Base-by-base conservation (phyloP, 2,329 filamentous ascomycete species). In the Madurella fahalii region DNA sequence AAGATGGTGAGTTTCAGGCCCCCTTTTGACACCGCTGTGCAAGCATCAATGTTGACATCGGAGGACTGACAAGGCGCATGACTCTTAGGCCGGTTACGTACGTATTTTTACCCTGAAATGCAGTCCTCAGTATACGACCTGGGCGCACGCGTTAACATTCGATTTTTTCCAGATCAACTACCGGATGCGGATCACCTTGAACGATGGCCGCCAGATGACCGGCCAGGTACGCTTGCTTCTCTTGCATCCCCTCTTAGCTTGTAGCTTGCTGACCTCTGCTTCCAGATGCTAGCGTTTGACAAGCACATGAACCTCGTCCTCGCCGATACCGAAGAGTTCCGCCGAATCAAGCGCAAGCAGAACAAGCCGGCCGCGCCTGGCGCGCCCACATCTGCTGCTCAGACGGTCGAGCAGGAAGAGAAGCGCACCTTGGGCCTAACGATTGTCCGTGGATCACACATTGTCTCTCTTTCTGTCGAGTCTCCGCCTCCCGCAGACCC, bases 271-370 rank as follows among this genome's bases (percentile, higher is more conserved):
- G n/a, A 58, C 43, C 9, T 25, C 13, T 2, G 17, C 8, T 1
- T 92, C 59, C 91, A 97, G 74, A 96, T 99, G 90, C 83, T 99
- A 64, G 94, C 94, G 52, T 99, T 97, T 68, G 94, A 99, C 74
- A 97, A 97, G 91, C 94, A 99, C 75, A 99, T 99, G 94, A 99
- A 99, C 73, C 84, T 99, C 62, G 94, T 99, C 59, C 88, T 99
- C 60, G 94, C 93, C 74, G 94, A 99, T 69, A 97, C 94, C 64
- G 94, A 99, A 82, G 93, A 97, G 73, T 96, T 96, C 74, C 89
- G 92, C 71, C 88, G 88, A 69, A 86, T 93, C 59, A 95, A 94
- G 78, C 84, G 89, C 73, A 93, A 88, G 78, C 83, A 86, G 65
- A 80, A 83, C 64, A 95, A 94, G 77, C 76, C 82, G 50, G 73